A percentile compares a stretch with the other conserved stretches of the same genome.
Evolutionary conservation across 352 stramenopile species (phyloP).

Genomic region (Plasmopara halstedii): DNA sequence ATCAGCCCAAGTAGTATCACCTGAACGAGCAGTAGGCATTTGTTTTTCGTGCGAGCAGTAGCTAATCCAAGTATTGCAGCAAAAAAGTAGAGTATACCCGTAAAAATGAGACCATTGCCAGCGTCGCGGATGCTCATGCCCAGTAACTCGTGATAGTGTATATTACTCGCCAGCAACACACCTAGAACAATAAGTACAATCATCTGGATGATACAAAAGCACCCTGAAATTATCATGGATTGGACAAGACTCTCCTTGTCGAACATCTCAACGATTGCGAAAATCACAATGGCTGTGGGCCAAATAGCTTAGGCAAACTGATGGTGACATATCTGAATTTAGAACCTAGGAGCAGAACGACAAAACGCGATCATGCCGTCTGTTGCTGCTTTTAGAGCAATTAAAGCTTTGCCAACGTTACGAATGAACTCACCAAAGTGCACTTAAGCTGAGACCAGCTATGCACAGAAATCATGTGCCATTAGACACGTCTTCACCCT

Average conservation of each 20-base stretch:
- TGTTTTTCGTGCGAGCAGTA: conserved; percentile 61
- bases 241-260: conserved; percentile 60
- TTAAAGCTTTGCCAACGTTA: background rate
- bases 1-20: conserved; percentile 37
- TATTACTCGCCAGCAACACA: conserved; percentile 35
- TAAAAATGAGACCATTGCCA: conserved; percentile 62
- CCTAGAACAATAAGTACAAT: conserved; percentile 46
- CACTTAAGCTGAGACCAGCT: no score
- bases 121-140: conserved; percentile 43
- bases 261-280: conserved; percentile 37
- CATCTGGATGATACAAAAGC: conserved; percentile 56
- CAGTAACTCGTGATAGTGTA: conserved; percentile 58
- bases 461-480: background rate
- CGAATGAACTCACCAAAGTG: no score
- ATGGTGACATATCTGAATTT: background rate
- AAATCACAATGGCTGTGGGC: background rate
- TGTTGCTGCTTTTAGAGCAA: conserved; percentile 11
- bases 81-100: conserved; percentile 46
- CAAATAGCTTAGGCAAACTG: background rate
- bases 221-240: conserved; percentile 46
- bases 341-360: background rate
- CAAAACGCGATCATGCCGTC: conserved; percentile 1
- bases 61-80: conserved; percentile 35
- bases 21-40: conserved; percentile 57
- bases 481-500: conserved; percentile 15